Base-by-base conservation (phyloP, 1,284 basidiomycete genomes). In the Somion occarium region DNA sequence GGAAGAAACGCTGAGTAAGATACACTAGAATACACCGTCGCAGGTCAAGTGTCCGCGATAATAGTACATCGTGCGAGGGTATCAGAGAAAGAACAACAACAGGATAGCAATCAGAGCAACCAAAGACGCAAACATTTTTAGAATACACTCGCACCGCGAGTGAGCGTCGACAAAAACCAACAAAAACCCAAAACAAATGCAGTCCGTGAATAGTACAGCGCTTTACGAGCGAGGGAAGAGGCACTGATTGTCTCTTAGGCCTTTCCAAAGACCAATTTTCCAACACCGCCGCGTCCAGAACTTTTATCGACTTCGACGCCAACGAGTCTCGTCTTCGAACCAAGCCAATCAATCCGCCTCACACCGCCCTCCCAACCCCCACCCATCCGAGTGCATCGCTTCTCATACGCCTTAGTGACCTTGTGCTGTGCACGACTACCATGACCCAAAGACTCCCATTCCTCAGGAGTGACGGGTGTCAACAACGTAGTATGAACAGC, bases 301-400 rank as follows among this genome's bases (percentile, higher is more conserved):
- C 71, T 69, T 63, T 76, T 79, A 61, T 78, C 78, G 54, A 80
- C 73, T 58, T 85, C 83, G 53, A 87, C 71, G 34, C 84, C 84
- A 39, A 82, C 70, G 39, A 87, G 62, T 50, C 72, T 67, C 37
- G 80, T 83, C 60, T 82, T 84, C 30, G 76, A 73, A 25, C 79
- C 79, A 38, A 87, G 69, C 75, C 80, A 86, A 65, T 87, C 84
- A 18, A 85, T 64, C 42, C 84, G 68, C 46, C 80, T 73, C 25
- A 87, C 80, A 27, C 85, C 85, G 25, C 74, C 73, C 45, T 84
- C 81, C 83, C 83, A 84, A 15, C 81, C 82, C 12, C 79, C 81
- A 37, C 82, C 82, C 69, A 78, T 73, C 56, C 71, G 73, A 48
- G 71, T 68, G 55, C 85, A 87, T 38, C 84, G 70, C 55, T 72